These are phyloP conservation scores for Cyclocybe cylindracea DNA, from an alignment of 768 basidiomycete genomes.

Conservation along the genomic window DNA sequence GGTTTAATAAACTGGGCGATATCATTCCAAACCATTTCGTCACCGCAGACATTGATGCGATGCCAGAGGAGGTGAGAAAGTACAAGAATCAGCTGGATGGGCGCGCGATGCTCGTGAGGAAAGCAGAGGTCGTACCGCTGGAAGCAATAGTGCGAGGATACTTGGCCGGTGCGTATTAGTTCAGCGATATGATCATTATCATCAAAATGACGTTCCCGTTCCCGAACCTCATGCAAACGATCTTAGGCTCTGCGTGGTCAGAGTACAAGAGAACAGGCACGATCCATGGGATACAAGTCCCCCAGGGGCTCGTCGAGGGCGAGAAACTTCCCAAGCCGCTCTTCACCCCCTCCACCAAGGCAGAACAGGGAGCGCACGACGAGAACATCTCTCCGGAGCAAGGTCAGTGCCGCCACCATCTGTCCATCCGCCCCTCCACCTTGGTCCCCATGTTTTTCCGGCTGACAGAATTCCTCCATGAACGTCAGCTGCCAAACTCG, in stretches of 20 bases:
- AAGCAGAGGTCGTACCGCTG: conserved; percentile 84
- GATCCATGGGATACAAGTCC: conserved; percentile 82
- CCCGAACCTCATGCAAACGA: not conserved
- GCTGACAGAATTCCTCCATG: conserved; percentile 2
- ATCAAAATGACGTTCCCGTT: not conserved
- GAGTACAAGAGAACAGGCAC: conserved; percentile 91
- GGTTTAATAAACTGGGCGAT: conserved; percentile 82
- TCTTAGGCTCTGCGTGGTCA: conserved; percentile 88
- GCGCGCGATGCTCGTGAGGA: conserved; percentile 88
- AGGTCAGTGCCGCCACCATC: conserved; percentile 41
- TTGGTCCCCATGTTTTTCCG: not conserved
- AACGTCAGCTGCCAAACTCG: conserved; percentile 56
- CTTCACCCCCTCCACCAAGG: conserved; percentile 97
- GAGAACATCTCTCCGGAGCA: conserved; percentile 90
- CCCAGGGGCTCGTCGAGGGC: conserved; percentile 80
- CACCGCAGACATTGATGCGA: conserved; percentile 71
- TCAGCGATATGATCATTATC: too few relatives aligned
- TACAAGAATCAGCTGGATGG: conserved; percentile 81
- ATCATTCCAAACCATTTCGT: conserved; percentile 92
- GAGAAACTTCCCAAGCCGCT: conserved; percentile 79
- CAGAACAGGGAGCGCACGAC: conserved; percentile 90
- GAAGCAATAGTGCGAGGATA: conserved; percentile 98
- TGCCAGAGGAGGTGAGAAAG: conserved; percentile 78
- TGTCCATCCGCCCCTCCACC: too few relatives aligned
- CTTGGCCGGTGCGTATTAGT: conserved; percentile 69